phyloP scores from a whole-genome alignment of 805 yeast species.

The Cyberlindnera euphorbiiphila region DNA sequence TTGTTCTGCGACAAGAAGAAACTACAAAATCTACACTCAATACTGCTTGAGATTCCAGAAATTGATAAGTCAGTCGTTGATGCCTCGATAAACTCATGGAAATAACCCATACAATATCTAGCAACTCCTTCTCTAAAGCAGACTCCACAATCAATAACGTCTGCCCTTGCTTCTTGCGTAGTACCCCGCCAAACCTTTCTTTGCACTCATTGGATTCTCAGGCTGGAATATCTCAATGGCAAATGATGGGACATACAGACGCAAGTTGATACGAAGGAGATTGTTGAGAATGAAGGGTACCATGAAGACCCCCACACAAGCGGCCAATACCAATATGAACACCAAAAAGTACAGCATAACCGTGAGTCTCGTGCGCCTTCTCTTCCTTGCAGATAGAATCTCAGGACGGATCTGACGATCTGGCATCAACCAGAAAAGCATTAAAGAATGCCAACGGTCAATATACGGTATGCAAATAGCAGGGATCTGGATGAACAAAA shows the following conservation, averaged over 20 bases:
- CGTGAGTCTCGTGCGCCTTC: conserved; percentile 35
- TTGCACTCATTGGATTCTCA: conserved; percentile 21
- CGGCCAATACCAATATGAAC: conserved; percentile 31
- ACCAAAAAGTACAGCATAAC: conserved; percentile 34
- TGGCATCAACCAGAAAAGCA: conserved; percentile 59
- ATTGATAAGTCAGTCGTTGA: not conserved
- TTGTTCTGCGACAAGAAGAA: conserved; percentile 17
- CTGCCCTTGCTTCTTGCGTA: conserved; percentile 7
- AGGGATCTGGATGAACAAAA: conserved; percentile 51
- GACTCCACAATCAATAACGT: not conserved
- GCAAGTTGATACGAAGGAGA: conserved; percentile 37
- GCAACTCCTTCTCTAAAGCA: not conserved
- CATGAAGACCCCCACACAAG: conserved; percentile 34
- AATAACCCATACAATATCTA: not conserved
- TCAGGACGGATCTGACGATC: conserved; percentile 45
- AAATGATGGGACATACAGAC: conserved; percentile 38
- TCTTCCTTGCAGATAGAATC: conserved; percentile 40
- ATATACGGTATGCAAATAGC: conserved; percentile 51
- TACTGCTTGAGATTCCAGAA: not conserved
- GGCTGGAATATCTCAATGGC: conserved; percentile 40
- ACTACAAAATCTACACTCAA: conserved; percentile 3
- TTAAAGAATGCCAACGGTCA: conserved; percentile 54
- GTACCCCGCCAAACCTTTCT: conserved; percentile 23
- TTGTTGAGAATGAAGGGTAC: conserved; percentile 37
- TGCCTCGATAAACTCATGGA: conserved; percentile 1